Percentiles rank a stretch among this genome's conserved stretches.
phyloP scores from a whole-genome alignment of 1,284 basidiomycete genomes.

The Chondrostereum purpureum region DNA sequence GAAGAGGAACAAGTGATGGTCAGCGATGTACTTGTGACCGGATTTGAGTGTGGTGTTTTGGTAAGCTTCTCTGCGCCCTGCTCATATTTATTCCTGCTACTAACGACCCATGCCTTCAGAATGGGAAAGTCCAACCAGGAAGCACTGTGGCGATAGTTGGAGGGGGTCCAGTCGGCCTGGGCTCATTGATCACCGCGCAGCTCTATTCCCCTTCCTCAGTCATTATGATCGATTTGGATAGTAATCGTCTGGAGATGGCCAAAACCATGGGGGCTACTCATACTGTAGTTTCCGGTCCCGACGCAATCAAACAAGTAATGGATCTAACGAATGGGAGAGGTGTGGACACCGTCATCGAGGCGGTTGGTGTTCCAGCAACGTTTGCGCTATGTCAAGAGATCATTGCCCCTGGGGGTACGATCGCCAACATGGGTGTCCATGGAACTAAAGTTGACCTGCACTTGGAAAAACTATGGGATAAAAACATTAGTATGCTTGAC shows the following conservation, averaged over 20 bases:
- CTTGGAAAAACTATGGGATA: slow-evolving; percentile 20
- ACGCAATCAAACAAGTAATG: slow-evolving; percentile 17
- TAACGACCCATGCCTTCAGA: slow-evolving; percentile 9
- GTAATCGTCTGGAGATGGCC: slow-evolving; percentile 18
- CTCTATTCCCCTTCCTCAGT: slow-evolving; percentile 20
- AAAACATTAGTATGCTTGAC: slow-evolving; percentile 16
- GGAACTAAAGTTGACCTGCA: slow-evolving; percentile 20
- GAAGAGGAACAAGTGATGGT: slow-evolving; percentile 18
- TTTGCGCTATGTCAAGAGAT: slow-evolving; percentile 22
- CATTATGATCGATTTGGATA: slow-evolving; percentile 20
- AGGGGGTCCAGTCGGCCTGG: slow-evolving; percentile 12
- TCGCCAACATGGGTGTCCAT: slow-evolving; percentile 23
- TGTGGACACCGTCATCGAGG: slow-evolving; percentile 22
- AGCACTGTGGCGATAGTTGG: slow-evolving; percentile 14
- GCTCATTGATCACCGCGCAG: slow-evolving; percentile 19
- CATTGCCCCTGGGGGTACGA: slow-evolving; percentile 20
- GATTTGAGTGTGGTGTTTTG: slow-evolving; percentile 20
- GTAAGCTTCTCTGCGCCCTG: neutral
- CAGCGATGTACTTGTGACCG: slow-evolving; percentile 19
- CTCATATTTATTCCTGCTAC: neutral
- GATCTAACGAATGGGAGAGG: slow-evolving; percentile 18
- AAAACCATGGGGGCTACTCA: slow-evolving; percentile 20
- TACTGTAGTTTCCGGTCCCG: slow-evolving; percentile 17
- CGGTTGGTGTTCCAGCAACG: slow-evolving; percentile 19
- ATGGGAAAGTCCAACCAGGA: slow-evolving; percentile 19